These are phyloP conservation scores for Phytophthora cactorum DNA, from an alignment of 352 stramenopile genomes.

Conservation along the genomic window DNA sequence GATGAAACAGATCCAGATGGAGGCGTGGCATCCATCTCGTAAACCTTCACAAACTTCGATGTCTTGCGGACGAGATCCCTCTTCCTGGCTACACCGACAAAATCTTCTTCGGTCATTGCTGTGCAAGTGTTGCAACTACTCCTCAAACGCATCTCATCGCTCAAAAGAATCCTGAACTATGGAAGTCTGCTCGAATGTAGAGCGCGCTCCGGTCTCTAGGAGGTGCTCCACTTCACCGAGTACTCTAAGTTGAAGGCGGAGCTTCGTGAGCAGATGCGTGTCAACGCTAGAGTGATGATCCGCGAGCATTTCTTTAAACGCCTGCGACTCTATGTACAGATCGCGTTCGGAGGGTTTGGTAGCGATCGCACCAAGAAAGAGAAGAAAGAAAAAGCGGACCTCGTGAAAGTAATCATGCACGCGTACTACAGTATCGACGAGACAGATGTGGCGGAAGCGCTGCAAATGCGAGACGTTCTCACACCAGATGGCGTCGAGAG, in stretches of 20 bases:
- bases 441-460: neutral
- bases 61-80: constrained; percentile 3
- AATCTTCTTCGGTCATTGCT: constrained; percentile 24
- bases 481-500: neutral
- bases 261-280: constrained; percentile 11
- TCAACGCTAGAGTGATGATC: constrained; percentile 14
- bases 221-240: neutral
- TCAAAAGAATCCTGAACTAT: constrained; percentile 17
- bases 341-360: constrained; percentile 3
- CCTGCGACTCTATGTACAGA: constrained; percentile 2
- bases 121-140: constrained; percentile 19
- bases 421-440: constrained; percentile 10
- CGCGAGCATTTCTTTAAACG: constrained; percentile 14
- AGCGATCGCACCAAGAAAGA: constrained; percentile 1
- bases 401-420: constrained; percentile 11
- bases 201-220: neutral
- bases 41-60: too few species aligned
- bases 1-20: constrained; percentile 32
- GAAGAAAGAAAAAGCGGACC: constrained; percentile 4
- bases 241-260: too few species aligned
- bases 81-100: constrained; percentile 13
- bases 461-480: neutral
- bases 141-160: constrained; percentile 10
- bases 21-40: constrained; percentile 6
- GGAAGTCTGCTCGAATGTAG: constrained; percentile 21